Evolutionary conservation across 2,329 filamentous ascomycete genomes (phyloP).

Genomic region (Dichotomopilus funicola): DNA sequence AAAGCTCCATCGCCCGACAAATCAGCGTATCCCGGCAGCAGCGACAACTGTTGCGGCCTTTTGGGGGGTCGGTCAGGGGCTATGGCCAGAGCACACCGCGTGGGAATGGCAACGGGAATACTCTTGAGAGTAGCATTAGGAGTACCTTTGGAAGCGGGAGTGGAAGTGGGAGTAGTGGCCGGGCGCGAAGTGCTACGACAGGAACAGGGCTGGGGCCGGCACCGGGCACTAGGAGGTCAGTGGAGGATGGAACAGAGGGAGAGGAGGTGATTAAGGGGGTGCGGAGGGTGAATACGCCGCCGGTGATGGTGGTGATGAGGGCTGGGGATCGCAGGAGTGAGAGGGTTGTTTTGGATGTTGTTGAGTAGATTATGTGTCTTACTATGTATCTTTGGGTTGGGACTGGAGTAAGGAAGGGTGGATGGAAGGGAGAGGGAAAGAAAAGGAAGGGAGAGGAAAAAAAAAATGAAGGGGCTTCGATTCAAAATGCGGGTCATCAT

Average conservation of each 20-base stretch:
- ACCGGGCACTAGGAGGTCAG: background rate
- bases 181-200: background rate
- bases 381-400: background rate
- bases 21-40: slow-evolving; percentile 60
- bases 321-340: slow-evolving; percentile 46
- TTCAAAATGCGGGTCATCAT: too few species aligned
- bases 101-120: too few species aligned
- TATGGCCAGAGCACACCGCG: too few species aligned
- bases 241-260: background rate
- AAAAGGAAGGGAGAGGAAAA: too few species aligned
- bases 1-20: slow-evolving; percentile 62
- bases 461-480: too few species aligned
- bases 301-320: slow-evolving; percentile 35
- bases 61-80: background rate
- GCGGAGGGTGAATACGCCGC: slow-evolving; percentile 27
- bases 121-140: too few species aligned
- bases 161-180: background rate
- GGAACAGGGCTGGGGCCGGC: background rate
- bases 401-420: too few species aligned
- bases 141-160: background rate
- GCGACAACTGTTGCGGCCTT: slow-evolving; percentile 29
- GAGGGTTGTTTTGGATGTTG: slow-evolving; percentile 45
- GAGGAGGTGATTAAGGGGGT: slow-evolving; percentile 24
- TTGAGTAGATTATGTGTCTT: slow-evolving; percentile 21
- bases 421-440: too few species aligned